These are phyloP conservation scores for Lagenaria siceraria DNA, from an alignment of 306 rosid genomes.

Conservation along the genomic window DNA sequence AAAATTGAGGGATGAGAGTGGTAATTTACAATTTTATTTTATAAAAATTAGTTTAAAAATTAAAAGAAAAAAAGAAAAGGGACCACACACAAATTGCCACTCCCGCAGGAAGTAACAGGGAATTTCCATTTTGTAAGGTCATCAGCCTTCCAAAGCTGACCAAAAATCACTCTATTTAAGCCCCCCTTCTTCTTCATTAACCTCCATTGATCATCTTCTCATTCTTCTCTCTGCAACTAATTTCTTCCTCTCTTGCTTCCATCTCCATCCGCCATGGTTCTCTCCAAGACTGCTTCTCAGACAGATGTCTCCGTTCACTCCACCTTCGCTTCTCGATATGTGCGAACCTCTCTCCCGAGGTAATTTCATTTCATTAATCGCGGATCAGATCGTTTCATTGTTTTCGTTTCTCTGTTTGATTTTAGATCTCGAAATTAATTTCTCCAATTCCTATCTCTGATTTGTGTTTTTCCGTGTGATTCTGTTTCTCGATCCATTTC, in stretches of 20 bases:
- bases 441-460: background rate
- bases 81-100: background rate
- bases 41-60: too few relatives aligned
- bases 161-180: background rate
- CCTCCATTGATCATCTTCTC: background rate
- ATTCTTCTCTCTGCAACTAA: background rate
- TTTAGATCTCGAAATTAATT: background rate
- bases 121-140: background rate
- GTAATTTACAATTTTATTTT: too few relatives aligned
- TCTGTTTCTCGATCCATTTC: background rate
- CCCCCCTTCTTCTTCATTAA: background rate
- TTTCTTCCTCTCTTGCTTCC: background rate
- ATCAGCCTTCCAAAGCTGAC: background rate
- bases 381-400: background rate
- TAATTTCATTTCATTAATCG: background rate
- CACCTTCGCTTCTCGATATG: slow-evolving; percentile 84
- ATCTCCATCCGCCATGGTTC: slow-evolving; percentile 39
- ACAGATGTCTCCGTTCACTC: slow-evolving; percentile 64
- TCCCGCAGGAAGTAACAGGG: background rate
- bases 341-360: slow-evolving; percentile 73
- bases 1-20: too few relatives aligned
- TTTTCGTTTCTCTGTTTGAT: background rate
- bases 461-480: background rate
- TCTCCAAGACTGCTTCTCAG: slow-evolving; percentile 51
- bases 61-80: background rate